These are phyloP conservation scores for Saccharum officinarum DNA, from an alignment of 176 grass and related monocot genomes.

Conservation along the genomic window DNA sequence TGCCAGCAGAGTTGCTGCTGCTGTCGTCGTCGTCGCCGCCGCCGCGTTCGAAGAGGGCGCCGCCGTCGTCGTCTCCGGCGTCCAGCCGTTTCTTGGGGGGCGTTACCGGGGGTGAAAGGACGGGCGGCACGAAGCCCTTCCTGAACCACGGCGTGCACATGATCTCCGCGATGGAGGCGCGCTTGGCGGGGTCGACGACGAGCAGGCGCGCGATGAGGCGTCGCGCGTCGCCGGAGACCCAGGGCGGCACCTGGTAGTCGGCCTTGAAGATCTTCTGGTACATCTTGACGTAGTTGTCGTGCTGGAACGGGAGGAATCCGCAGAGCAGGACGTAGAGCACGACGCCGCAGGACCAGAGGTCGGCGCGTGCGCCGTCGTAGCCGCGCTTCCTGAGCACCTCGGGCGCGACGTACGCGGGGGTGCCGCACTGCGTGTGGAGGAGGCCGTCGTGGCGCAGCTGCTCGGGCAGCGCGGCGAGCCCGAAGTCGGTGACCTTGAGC, in stretches of 20 bases:
- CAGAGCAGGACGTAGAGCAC: slow-evolving; percentile 91
- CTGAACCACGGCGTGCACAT: slow-evolving; percentile 72
- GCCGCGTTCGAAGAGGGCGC: not conserved
- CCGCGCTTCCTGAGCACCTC: slow-evolving; percentile 84
- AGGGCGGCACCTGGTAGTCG: slow-evolving; percentile 74
- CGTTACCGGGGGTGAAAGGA: slow-evolving; percentile 5
- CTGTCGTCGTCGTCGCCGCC: not conserved
- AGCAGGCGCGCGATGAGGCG: slow-evolving; percentile 77
- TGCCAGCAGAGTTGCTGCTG: not conserved
- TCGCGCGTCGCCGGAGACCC: slow-evolving; percentile 77
- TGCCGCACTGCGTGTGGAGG: slow-evolving; percentile 97
- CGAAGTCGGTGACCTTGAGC: slow-evolving; percentile 95
- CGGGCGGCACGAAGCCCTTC: slow-evolving; percentile 50
- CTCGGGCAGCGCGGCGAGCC: slow-evolving; percentile 90
- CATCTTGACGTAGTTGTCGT: slow-evolving; percentile 80
- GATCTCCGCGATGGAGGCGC: slow-evolving; percentile 74
- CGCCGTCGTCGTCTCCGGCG: not conserved
- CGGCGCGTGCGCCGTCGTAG: slow-evolving; percentile 73
- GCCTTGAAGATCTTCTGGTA: slow-evolving; percentile 91
- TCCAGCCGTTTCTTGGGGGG: slow-evolving; percentile 27
- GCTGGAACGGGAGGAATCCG: slow-evolving; percentile 85
- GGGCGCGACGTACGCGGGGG: slow-evolving; percentile 92
- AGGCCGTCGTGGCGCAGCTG: slow-evolving; percentile 84
- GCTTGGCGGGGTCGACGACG: slow-evolving; percentile 71
- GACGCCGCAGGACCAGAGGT: slow-evolving; percentile 97